Evolutionary conservation across 257 asterid genomes (phyloP), one percentile per base, ranked within the genome.

Genomic region (Buddleja alternifolia): DNA sequence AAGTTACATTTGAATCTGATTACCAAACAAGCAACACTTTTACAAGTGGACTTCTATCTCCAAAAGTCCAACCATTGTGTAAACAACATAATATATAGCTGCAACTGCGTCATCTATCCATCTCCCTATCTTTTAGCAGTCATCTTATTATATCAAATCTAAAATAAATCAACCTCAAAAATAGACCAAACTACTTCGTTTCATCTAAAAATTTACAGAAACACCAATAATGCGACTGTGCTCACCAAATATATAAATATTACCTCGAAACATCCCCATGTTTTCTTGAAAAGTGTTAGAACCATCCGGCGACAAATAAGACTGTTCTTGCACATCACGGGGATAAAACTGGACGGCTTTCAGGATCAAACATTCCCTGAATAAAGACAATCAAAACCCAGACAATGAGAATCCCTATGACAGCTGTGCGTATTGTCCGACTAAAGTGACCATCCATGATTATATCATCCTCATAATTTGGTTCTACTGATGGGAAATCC

Each of bases 321-420:
- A 19, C 3, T 10, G 19, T 29, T 24, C 65, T 58, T 47, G 44
- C 12, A 39, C 59, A 37, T 81, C 71, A 77, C 14, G 29, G 45
- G 45, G 66, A 79, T 41, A 84, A 66, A 71, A 39, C 40, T 46
- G 85, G 83, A 42, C 84, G 78, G 70, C 76, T 90, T 69, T 79
- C 90, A 4, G 85, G 90, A 74, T 88, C 82, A 66, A 67, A 76
- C 2, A 87, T 25, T 60, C 91, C 96, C 40, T 85, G 88, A 15
- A 91, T 37, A 17, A 88, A 83, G 20, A 87, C 88, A 19, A 84
- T 57, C 71, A 90, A 54, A 57, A 82, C 95, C 86, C 86, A 86
- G 70, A 90, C 39, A 14, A 94, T 83, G 73, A 94, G 91, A 55
- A 89, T 57, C 64, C 91, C 90, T 41, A 94, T 46, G 19, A 89